These are phyloP conservation scores for Kluyveromyces lactis DNA, from an alignment of 805 yeast genomes.

Conservation along the genomic window DNA sequence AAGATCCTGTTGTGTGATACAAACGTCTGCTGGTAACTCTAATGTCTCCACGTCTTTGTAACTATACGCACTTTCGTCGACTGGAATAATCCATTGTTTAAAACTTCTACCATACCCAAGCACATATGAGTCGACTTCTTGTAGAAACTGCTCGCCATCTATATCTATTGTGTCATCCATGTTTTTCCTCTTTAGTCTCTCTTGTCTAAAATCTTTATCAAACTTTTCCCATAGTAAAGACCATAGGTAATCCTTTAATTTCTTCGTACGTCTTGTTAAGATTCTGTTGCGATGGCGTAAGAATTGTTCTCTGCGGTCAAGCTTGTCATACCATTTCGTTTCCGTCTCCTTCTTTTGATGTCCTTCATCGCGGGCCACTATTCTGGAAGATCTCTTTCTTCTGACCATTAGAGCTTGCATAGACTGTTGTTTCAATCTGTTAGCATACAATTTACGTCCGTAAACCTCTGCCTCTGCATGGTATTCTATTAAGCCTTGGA, in stretches of 20 bases:
- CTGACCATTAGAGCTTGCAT: conserved; percentile 55
- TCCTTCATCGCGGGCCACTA: conserved; percentile 62
- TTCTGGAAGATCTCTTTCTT: conserved; percentile 65
- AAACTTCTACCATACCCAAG: conserved; percentile 11
- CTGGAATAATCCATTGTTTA: conserved; percentile 5
- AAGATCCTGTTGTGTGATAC: conserved; percentile 22
- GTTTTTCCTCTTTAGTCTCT: conserved; percentile 13
- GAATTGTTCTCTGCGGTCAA: conserved; percentile 28
- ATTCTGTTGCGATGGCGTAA: conserved; percentile 20
- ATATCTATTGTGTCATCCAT: not conserved
- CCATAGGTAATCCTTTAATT: conserved; percentile 24
- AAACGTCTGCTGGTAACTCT: conserved; percentile 25
- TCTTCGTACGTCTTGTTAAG: conserved; percentile 18
- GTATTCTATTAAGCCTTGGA: conserved; percentile 11
- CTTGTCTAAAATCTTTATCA: conserved; percentile 20
- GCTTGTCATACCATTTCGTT: conserved; percentile 29
- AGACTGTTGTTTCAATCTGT: conserved; percentile 54
- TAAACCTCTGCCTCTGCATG: conserved; percentile 20
- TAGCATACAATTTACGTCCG: conserved; percentile 23
- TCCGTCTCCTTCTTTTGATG: conserved; percentile 38
- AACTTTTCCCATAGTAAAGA: conserved; percentile 23
- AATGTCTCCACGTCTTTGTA: conserved; percentile 7
- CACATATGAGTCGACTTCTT: conserved; percentile 9
- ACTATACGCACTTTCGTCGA: not conserved
- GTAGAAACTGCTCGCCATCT: not conserved